A percentile compares a stretch with the other conserved stretches of the same genome.
phyloP scores from a whole-genome alignment of 305 asterid species.

The Withania somnifera region DNA sequence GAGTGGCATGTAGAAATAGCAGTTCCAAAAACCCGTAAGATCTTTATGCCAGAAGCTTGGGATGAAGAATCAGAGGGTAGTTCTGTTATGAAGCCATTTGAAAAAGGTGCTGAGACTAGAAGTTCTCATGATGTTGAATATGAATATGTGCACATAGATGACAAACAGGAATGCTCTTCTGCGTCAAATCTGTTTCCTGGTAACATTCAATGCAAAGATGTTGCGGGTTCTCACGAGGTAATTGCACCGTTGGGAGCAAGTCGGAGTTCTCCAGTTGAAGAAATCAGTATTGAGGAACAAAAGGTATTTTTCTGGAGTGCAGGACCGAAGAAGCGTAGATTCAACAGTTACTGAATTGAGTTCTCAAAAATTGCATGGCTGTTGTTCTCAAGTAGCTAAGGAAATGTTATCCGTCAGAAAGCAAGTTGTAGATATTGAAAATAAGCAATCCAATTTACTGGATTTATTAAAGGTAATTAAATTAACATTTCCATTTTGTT shows the following conservation, averaged over 20 bases:
- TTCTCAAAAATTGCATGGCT: conserved; percentile 33
- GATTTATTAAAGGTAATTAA: conserved; percentile 67
- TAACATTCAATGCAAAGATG: conserved; percentile 42
- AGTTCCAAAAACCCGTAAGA: conserved; percentile 46
- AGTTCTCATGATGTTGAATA: conserved; percentile 43
- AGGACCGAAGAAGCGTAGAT: conserved; percentile 71
- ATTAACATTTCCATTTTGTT: background rate
- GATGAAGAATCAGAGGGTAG: conserved; percentile 68
- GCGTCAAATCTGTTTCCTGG: conserved; percentile 49
- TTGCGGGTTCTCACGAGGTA: conserved; percentile 27
- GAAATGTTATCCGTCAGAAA: conserved; percentile 54
- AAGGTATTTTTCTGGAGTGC: conserved; percentile 41
- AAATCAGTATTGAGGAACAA: conserved; percentile 58
- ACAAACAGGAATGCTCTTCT: conserved; percentile 62
- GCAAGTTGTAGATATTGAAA: conserved; percentile 80
- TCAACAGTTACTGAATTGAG: conserved; percentile 74
- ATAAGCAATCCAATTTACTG: conserved; percentile 67
- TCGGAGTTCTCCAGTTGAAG: conserved; percentile 48
- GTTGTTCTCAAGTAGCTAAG: conserved; percentile 60
- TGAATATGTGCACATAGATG: conserved; percentile 59
- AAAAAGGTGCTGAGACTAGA: conserved; percentile 36
- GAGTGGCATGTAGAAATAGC: conserved; percentile 82
- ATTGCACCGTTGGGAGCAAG: conserved; percentile 50
- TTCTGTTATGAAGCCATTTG: conserved; percentile 56
- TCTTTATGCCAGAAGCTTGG: conserved; percentile 28